Evolutionary conservation across 371 early-diverging fungal genomes (phyloP), one percentile per base, ranked within the genome.

Genomic region (Saksenaea vasiformis): DNA sequence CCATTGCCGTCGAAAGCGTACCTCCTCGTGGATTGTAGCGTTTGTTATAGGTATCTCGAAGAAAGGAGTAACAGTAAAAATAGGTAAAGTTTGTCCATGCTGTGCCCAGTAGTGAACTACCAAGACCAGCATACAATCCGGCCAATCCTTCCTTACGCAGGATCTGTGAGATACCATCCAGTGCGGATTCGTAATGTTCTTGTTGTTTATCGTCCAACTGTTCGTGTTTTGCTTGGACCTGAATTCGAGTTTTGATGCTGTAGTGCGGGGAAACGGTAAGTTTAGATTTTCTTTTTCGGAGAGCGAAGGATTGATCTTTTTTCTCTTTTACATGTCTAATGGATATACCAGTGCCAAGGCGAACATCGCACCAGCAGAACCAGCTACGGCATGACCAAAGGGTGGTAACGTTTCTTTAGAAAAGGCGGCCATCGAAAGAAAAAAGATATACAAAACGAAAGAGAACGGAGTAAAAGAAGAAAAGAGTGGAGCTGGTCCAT

Each of bases 71-170:
- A 68, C 92, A 94, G 83, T 95, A 97, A 74, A 97, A 98, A 73
- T 98, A 98, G 26, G 95, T 92, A 70, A 97, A 97, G 60, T 91
- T 93, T 70, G 91, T 93, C 51, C 90, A 87, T 24, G 89, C 90
- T 14, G 95, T 96, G 59, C 95, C 96, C 47, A 94, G 75, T 58
- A 97, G 77, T 31, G 94, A 95, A 17, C 93, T 87, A 9, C 88
- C 87, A 3, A 98, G 83, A 26, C 98, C 98, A 28, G 94, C 89
- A 70, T 97, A 98, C 57, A 98, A 82, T 8, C 98, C 98, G 26
- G 80, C 44, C 28, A 96, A n/a, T 36, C 98, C 98, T 71, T 98
- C 98, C 47, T 75, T 83, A 57, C 78, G 62, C 26, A 93, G 62
- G 43, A 98, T 97, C 72, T 91, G 88, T 64, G 76, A 61, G 61